Base-by-base conservation (phyloP, 768 basidiomycete genomes). In the Trametes coccinea region DNA sequence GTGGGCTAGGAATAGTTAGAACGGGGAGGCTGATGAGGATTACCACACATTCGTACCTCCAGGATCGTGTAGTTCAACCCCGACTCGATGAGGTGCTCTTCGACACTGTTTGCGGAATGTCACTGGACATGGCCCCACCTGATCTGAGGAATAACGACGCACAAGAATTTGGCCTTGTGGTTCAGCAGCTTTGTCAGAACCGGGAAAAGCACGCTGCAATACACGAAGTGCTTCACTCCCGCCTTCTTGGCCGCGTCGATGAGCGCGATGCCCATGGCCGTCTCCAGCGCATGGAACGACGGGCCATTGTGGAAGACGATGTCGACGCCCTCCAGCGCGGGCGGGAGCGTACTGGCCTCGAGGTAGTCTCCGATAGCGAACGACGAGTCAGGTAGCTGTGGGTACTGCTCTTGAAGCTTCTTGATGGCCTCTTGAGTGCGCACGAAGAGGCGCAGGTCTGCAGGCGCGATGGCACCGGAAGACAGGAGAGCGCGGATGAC, bases 11-110 rank as follows among this genome's bases (percentile, higher is more conserved):
- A 13, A 39, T 8, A 39, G 13, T 13, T 7, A 7, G 13, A 39
- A 39, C 8, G 8, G 39, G 7, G 0, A 39, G 39, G 13, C 13
- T 7, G 39, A 39, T 39, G 22, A 22, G 22, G 22, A 22, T 22
- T 22, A 22, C 22, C 22, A 39, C 11, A 16, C 17, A 16, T 11
- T 30, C 65, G 33, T 47, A 67, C 71, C 67, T 74, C 67, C 22
- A 75, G 70, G 50, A 78, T 75, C n/a, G 76, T 77, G 62, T 75
- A 76, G 46, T 69, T 62, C 45, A 77, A 37, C 27, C 74, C 73
- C 14, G 73, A 74, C 47, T 76, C 74, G 46, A 74, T 69, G 8
- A 78, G 72, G 37, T 76, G 72, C 53, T 77, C 71, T 63, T 78
- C 76, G 33, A 75, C 67, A 54, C 73, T 73, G 16, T 34, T 37